A percentile compares a stretch with the other conserved stretches of the same genome.
These are phyloP conservation scores for Lachnellula arida DNA, from an alignment of 2,329 filamentous ascomycete genomes.

Conservation along the genomic window DNA sequence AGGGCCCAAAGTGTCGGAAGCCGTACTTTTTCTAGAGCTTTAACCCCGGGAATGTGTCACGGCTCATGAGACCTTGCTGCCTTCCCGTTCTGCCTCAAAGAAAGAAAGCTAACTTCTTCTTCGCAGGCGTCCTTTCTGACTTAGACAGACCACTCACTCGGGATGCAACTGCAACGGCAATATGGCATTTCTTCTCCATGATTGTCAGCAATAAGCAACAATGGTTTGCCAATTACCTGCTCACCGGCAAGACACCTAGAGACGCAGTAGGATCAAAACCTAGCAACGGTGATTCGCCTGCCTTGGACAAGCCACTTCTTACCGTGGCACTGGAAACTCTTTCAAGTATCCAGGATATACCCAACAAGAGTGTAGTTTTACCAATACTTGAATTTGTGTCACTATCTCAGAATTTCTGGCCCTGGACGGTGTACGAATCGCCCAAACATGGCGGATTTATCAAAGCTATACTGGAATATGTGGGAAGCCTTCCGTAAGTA, in stretches of 20 bases:
- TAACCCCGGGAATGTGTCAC: too few relatives aligned
- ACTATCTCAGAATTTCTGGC: constrained; percentile 89
- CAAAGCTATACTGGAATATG: constrained; percentile 64
- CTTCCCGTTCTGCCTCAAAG: too few relatives aligned
- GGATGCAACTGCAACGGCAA: constrained; percentile 56
- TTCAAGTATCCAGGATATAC: constrained; percentile 57
- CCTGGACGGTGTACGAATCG: constrained; percentile 82
- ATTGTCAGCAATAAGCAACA: constrained; percentile 88
- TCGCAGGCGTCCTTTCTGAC: constrained; percentile 57
- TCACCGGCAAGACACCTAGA: constrained; percentile 81
- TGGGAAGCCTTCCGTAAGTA: constrained; percentile 39
- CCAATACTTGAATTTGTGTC: constrained; percentile 83
- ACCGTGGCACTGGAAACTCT: constrained; percentile 68
- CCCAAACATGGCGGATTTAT: constrained; percentile 72
- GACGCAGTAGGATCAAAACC: constrained; percentile 58
- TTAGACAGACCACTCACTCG: constrained; percentile 73
- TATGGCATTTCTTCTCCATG: constrained; percentile 83
- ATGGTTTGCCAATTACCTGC: constrained; percentile 90
- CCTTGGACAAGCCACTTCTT: constrained; percentile 60
- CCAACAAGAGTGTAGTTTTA: constrained; percentile 60
- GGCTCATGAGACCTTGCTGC: too few relatives aligned
- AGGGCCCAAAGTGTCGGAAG: too few relatives aligned
- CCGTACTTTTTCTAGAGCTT: too few relatives aligned
- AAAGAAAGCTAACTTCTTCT: too few relatives aligned
- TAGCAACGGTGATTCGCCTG: constrained; percentile 40